A percentile compares a stretch with the other conserved stretches of the same genome.
Evolutionary conservation across 208 protist genomes (phyloP).

Genomic region (Phytomonas sp.): DNA sequence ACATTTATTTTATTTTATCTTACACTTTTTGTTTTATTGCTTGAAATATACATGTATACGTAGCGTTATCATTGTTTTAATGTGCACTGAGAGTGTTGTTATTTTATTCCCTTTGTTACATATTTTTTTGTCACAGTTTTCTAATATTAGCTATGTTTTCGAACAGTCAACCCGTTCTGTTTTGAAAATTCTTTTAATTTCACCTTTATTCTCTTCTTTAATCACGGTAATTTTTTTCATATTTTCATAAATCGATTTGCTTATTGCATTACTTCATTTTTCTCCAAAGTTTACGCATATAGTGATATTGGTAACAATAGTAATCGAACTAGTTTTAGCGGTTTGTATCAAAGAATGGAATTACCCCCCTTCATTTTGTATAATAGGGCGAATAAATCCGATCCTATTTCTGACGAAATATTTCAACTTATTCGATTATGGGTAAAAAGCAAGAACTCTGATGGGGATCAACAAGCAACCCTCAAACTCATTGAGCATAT

Average conservation of each 20-base stretch:
- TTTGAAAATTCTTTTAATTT: not conserved
- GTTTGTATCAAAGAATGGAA: not conserved
- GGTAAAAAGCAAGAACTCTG: slow-evolving; percentile 16
- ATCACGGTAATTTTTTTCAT: not conserved
- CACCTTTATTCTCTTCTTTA: not conserved
- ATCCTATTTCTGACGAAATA: slow-evolving; percentile 7
- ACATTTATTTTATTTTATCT: not conserved
- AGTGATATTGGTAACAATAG: not conserved
- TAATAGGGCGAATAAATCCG: not conserved
- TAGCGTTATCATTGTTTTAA: slow-evolving; percentile 2
- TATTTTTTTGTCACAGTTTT: not conserved
- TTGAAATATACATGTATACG: slow-evolving; percentile 7
- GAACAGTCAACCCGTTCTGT: not conserved
- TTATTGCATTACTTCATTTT: not conserved
- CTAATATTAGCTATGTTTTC: slow-evolving; percentile 2
- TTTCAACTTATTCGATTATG: slow-evolving; percentile 10
- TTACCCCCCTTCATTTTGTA: not conserved
- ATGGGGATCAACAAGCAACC: slow-evolving; percentile 45
- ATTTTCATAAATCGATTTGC: not conserved
- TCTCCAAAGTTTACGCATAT: not conserved
- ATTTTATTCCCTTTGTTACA: not conserved
- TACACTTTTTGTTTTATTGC: not conserved
- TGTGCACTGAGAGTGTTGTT: not conserved
- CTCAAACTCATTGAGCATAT: slow-evolving; percentile 54
- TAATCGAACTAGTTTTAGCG: not conserved